Base-by-base conservation (phyloP, 805 yeast genomes). In the Lachancea sp. region DNA sequence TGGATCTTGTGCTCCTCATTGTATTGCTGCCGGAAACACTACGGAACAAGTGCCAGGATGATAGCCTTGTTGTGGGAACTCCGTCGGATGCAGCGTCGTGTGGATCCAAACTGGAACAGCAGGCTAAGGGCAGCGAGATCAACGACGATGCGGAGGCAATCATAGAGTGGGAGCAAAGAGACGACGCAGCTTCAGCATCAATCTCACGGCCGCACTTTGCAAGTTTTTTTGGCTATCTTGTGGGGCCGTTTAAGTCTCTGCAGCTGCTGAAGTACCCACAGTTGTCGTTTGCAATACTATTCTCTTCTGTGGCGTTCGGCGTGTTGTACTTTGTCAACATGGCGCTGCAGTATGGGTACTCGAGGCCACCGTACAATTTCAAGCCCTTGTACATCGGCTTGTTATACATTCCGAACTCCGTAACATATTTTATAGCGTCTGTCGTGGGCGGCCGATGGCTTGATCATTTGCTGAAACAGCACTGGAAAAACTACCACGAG, bases 391-490 rank as follows among this genome's bases (percentile, higher is more conserved):
- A 81, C 45, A 73, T 82, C 38, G 96, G 96, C 27, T 69, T 87
- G 20, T 72, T 85, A 45, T 87, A 85, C 66, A 79, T 87, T 29
- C 95, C 96, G 31, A 87, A 87, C 60, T 85, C 95, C 0, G 75
- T 85, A 19, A 77, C 90, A 0, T 87, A 86, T 57, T 63, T 87
- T 31, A 53, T 82, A 38, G 91, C 95, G 0, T 81, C 91, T 0
- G 65, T 88, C n/a, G 70, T 76, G 49, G 95, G 95, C 30, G 96
- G 96, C 3, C 72, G 72, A 49, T 87, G 91, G 84, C 79, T 79
- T 43, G 96, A 87, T 60, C 59, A 66, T 37, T 65, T 85, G 36
- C 61, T 85, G 32, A 68, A 67, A 37, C 69, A 76, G 40, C 78
- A 78, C 41, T 71, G 73, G 44, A 63, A 66, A 41, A 78, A 82